Base-by-base conservation (phyloP, 2,329 filamentous ascomycete genomes). In the Aspergillus texensis region DNA sequence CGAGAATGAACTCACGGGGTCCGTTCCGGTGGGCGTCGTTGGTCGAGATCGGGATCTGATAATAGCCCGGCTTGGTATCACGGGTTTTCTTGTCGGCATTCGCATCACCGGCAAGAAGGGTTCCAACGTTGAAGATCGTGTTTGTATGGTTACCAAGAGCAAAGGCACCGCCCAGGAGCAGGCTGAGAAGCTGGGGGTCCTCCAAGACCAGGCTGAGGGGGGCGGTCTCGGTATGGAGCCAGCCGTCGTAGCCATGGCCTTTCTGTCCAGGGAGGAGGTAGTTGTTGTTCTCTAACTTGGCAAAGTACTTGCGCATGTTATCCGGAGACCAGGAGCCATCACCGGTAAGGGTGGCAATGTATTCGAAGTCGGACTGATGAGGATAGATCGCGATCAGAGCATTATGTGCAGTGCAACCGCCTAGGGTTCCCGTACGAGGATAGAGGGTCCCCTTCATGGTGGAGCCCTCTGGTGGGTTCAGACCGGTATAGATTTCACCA, bases 391-490 rank as follows among this genome's bases (percentile, higher is more conserved):
- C 81, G 56, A 90, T 84, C 52, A 88, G 75, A 8, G 86, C 87
- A 52, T 89, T 88, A 75, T 91, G 88, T 6, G 84, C 82, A 1
- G 85, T 83, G 74, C 86, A 88, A 5, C 86, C 86, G 58, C 86
- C 86, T 0, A 88, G 76, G 3, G 81, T 84, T 24, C 82, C 85
- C 3, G 84, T 80, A 16, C 87, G 82, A 11, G 86, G 86, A 68
- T 89, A 89, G 10, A 85, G 78, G 16, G 83, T 84, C 4, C 87
- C 87, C 66, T 84, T 79, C 65, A 81, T 74, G 4, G 71, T 79
- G 0, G 86, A 84, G 14, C 83, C 85, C 6, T 76, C 74, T 0
- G 87, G 87, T 1, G 85, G 85, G 62, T 80, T 77, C 8, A 82
- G 74, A 16, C 87, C 86, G 19, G 81, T 84, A 69, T 88, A 88